phyloP scores from a whole-genome alignment of 768 basidiomycete genomes.

The Auricularia sp. region DNA sequence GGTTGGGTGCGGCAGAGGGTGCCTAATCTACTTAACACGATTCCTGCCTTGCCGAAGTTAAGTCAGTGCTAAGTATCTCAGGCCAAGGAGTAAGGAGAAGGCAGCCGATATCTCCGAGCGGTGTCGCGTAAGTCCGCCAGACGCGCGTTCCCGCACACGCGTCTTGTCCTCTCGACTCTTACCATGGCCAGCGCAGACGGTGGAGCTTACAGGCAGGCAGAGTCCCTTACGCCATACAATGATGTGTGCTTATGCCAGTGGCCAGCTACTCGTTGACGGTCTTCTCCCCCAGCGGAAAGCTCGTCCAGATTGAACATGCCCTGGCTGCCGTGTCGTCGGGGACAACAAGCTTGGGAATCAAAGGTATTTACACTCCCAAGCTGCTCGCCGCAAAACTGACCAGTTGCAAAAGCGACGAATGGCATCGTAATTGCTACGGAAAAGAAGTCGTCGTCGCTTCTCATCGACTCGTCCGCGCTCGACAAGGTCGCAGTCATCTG shows the following conservation, averaged over 20 bases:
- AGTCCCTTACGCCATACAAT: constrained; percentile 11
- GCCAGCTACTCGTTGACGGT: constrained; percentile 94
- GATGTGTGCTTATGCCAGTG: constrained; percentile 1
- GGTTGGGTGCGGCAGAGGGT: too few relatives aligned
- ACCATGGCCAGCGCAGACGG: constrained; percentile 74
- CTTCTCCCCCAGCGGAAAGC: constrained; percentile 97
- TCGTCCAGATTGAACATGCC: constrained; percentile 99
- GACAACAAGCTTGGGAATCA: constrained; percentile 95
- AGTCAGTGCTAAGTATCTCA: too few relatives aligned
- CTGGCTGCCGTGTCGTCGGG: constrained; percentile 92
- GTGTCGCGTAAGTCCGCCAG: not conserved
- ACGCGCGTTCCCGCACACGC: not conserved
- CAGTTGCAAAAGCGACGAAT: constrained; percentile 68
- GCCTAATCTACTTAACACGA: too few relatives aligned
- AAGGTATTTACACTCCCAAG: constrained; percentile 49
- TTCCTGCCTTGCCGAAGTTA: too few relatives aligned
- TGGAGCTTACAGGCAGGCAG: constrained; percentile 59
- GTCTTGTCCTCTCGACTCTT: constrained; percentile 6
- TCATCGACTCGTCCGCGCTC: constrained; percentile 95
- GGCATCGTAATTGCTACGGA: constrained; percentile 99
- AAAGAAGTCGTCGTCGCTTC: constrained; percentile 96
- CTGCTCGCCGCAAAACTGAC: not conserved
- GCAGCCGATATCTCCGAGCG: too few relatives aligned
- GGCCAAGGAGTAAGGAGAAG: too few relatives aligned
- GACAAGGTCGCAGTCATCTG: constrained; percentile 97